Evolutionary conservation across 2,329 filamentous ascomycete genomes (phyloP).

Genomic region (Nigrograna mackinnonii): DNA sequence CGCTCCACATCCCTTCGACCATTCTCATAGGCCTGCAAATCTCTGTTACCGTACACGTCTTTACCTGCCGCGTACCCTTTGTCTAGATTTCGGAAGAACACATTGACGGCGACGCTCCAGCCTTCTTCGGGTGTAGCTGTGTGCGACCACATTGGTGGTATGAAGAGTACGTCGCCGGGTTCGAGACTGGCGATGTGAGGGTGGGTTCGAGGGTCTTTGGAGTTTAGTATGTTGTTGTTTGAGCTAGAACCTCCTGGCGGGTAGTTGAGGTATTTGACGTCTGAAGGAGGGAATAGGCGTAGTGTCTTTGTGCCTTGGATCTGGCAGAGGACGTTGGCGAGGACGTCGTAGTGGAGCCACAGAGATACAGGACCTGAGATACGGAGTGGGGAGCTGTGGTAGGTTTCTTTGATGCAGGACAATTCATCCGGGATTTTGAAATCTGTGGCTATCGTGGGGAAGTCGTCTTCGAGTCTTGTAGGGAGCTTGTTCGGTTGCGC

Average conservation of each 20-base stretch:
- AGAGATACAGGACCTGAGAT: conserved; percentile 81
- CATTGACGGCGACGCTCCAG: conserved; percentile 80
- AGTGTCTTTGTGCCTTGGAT: conserved; percentile 73
- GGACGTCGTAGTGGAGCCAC: conserved; percentile 92
- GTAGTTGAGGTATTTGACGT: conserved; percentile 71
- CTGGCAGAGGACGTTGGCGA: conserved; percentile 86
- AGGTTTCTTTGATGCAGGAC: conserved; percentile 57
- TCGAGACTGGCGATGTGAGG: conserved; percentile 69
- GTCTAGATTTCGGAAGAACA: conserved; percentile 79
- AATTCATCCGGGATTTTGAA: conserved; percentile 71
- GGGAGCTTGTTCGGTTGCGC: conserved; percentile 70
- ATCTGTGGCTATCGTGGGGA: conserved; percentile 68
- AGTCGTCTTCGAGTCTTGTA: conserved; percentile 72
- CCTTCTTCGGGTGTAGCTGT: conserved; percentile 60
- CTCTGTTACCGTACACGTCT: conserved; percentile 88
- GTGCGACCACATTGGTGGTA: conserved; percentile 85
- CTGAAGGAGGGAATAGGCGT: conserved; percentile 76
- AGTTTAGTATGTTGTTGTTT: conserved; percentile 69
- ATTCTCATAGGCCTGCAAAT: conserved; percentile 82
- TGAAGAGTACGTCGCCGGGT: conserved; percentile 77
- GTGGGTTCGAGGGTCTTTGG: conserved; percentile 46
- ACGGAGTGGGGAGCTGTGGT: conserved; percentile 78
- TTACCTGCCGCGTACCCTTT: conserved; percentile 71
- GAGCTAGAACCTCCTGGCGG: conserved; percentile 80
- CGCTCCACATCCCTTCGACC: conserved; percentile 72